These are phyloP conservation scores for Sporobolomyces phaffii DNA, from an alignment of 768 basidiomycete species.

Conservation along the genomic window DNA sequence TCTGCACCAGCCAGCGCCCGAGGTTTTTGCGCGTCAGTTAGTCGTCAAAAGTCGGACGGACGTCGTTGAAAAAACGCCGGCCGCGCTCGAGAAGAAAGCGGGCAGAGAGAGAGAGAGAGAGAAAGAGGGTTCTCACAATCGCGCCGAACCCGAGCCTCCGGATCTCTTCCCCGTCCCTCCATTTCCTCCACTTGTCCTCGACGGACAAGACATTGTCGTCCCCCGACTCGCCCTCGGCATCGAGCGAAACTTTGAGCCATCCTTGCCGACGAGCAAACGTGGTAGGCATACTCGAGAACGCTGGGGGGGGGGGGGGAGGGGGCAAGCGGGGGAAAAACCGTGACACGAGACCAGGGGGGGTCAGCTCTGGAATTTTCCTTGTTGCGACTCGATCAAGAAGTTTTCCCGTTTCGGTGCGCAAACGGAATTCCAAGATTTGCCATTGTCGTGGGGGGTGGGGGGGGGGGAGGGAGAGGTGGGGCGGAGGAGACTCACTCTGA, in stretches of 20 bases:
- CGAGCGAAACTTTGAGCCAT: conserved; percentile 25
- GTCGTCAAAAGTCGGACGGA: too few species aligned
- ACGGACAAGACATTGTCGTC: conserved; percentile 7
- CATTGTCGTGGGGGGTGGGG: too few species aligned
- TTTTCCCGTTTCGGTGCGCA: too few species aligned
- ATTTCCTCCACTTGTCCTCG: conserved; percentile 36
- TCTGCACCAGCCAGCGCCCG: too few species aligned
- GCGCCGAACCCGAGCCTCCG: conserved; percentile 30
- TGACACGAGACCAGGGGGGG: too few species aligned
- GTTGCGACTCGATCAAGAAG: too few species aligned
- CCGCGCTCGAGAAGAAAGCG: not conserved
- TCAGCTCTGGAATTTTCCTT: too few species aligned
- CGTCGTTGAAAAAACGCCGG: too few species aligned
- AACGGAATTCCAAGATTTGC: too few species aligned
- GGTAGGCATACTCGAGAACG: conserved; percentile 29
- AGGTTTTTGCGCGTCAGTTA: too few species aligned
- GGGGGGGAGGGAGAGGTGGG: too few species aligned
- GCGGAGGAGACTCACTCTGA: conserved; percentile 7
- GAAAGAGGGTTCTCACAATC: conserved; percentile 13
- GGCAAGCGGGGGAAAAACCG: not conserved
- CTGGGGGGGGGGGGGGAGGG: not conserved
- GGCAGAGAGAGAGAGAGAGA: too few species aligned
- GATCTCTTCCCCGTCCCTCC: conserved; percentile 36
- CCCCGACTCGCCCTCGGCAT: conserved; percentile 1
- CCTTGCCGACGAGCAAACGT: conserved; percentile 31